Conservation (phyloP, 2,329 filamentous ascomycete species). For the Penicillium aurantiogriseum region DNA sequence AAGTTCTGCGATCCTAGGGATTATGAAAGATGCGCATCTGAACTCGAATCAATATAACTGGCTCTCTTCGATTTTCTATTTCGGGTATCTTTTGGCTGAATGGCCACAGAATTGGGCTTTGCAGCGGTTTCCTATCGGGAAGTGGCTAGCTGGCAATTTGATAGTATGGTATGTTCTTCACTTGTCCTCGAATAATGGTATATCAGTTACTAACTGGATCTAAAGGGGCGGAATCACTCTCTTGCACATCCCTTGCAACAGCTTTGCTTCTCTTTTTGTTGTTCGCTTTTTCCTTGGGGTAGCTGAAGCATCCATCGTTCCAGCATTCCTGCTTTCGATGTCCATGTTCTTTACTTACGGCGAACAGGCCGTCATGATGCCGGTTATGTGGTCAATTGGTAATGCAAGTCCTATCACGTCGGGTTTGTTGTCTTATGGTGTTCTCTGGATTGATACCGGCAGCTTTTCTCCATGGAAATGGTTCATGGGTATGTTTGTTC, state of each 20-base stretch:
- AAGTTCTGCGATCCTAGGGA: slow-evolving; percentile 31
- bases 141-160: slow-evolving; percentile 39
- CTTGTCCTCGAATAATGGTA: not conserved
- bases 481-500: slow-evolving; percentile 36
- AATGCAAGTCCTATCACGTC: slow-evolving; percentile 42
- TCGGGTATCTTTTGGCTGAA: slow-evolving; percentile 42
- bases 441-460: slow-evolving; percentile 41
- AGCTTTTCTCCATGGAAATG: slow-evolving; percentile 42
- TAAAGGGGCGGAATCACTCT: slow-evolving; percentile 33
- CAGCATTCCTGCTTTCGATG: slow-evolving; percentile 46
- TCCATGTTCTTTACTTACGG: slow-evolving; percentile 41
- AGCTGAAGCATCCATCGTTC: slow-evolving; percentile 54
- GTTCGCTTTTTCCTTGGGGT: slow-evolving; percentile 54
- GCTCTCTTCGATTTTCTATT: slow-evolving; percentile 45
- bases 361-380: slow-evolving; percentile 34
- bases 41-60: slow-evolving; percentile 39
- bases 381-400: slow-evolving; percentile 44
- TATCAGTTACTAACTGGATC: not conserved
- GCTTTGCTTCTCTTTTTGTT: slow-evolving; percentile 49
- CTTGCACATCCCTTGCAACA: slow-evolving; percentile 46
- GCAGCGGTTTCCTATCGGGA: slow-evolving; percentile 41
- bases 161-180: slow-evolving; percentile 12
- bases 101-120: slow-evolving; percentile 46
- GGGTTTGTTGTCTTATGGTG: slow-evolving; percentile 44
- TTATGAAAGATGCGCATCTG: slow-evolving; percentile 32